Conservation (phyloP, 352 stramenopile genomes). For the Blastocystis sp. region DNA sequence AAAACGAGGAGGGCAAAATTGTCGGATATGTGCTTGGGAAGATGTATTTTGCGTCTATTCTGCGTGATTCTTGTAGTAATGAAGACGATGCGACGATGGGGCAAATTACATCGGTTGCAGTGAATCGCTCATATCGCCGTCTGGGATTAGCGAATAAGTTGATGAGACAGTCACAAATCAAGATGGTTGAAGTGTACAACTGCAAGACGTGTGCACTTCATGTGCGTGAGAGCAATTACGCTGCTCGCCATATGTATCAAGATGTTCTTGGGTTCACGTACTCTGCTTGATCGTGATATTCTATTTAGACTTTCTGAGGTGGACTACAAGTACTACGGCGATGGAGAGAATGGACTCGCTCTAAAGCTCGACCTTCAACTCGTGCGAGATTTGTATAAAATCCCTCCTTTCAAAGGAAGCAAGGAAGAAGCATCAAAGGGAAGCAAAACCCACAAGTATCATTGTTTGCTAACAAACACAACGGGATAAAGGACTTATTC, state of each 20-base stretch:
- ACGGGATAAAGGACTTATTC: not conserved
- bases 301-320: conserved; percentile 72
- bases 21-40: conserved; percentile 99
- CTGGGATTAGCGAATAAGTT: conserved; percentile 91
- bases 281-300: conserved; percentile 53
- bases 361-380: conserved; percentile 80
- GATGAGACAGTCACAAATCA: conserved; percentile 79
- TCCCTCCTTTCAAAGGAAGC: conserved; percentile 9
- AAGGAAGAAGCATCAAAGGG: not conserved
- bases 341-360: conserved; percentile 97
- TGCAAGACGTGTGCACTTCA: conserved; percentile 98
- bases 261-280: conserved; percentile 92
- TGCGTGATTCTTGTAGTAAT: conserved; percentile 62
- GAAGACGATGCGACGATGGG: conserved; percentile 68
- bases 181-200: conserved; percentile 91
- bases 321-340: conserved; percentile 97
- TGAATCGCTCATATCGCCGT: conserved; percentile 91
- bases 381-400: not conserved
- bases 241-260: conserved; percentile 95
- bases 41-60: conserved; percentile 74
- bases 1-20: conserved; percentile 92
- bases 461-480: not conserved
- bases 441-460: not conserved
- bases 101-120: conserved; percentile 97
- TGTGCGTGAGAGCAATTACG: conserved; percentile 92